These are phyloP conservation scores for Takashimella koratensis DNA, from an alignment of 1,284 basidiomycete genomes.

Conservation along the genomic window DNA sequence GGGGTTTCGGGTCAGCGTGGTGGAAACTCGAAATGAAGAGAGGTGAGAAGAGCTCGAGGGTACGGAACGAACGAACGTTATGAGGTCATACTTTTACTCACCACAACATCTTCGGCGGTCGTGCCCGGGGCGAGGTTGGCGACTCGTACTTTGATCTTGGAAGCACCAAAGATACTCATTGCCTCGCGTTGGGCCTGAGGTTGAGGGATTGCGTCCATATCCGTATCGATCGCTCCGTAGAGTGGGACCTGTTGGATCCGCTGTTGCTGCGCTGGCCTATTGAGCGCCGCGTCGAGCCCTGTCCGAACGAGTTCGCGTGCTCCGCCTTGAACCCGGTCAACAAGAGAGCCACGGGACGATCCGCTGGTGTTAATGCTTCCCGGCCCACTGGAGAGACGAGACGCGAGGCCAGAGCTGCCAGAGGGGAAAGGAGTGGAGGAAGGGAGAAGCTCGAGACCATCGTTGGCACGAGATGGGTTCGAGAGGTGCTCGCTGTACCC, in stretches of 20 bases:
- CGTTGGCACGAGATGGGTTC: not conserved
- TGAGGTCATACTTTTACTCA: too few relatives aligned
- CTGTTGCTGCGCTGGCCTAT: not conserved
- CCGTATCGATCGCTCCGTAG: not conserved
- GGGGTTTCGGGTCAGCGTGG: too few relatives aligned
- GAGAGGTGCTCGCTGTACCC: slow-evolving; percentile 17
- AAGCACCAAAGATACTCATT: slow-evolving; percentile 70
- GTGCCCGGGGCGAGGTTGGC: slow-evolving; percentile 70
- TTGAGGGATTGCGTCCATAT: not conserved
- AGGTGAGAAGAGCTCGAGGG: too few relatives aligned
- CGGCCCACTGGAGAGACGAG: not conserved
- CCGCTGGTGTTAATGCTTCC: not conserved
- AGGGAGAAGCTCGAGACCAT: slow-evolving; percentile 10
- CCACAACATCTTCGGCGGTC: slow-evolving; percentile 74
- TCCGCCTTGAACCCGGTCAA: not conserved
- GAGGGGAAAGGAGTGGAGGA: not conserved
- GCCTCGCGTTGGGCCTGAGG: slow-evolving; percentile 23
- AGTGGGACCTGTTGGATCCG: not conserved
- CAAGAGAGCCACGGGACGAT: not conserved
- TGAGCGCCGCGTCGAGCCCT: slow-evolving; percentile 3
- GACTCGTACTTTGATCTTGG: slow-evolving; percentile 66
- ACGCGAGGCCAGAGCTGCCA: not conserved
- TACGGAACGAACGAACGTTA: too few relatives aligned
- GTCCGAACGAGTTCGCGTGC: slow-evolving; percentile 5
- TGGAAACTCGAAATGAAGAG: too few relatives aligned